These are phyloP conservation scores for Corylus americana DNA, from an alignment of 306 rosid species.

Conservation along the genomic window DNA sequence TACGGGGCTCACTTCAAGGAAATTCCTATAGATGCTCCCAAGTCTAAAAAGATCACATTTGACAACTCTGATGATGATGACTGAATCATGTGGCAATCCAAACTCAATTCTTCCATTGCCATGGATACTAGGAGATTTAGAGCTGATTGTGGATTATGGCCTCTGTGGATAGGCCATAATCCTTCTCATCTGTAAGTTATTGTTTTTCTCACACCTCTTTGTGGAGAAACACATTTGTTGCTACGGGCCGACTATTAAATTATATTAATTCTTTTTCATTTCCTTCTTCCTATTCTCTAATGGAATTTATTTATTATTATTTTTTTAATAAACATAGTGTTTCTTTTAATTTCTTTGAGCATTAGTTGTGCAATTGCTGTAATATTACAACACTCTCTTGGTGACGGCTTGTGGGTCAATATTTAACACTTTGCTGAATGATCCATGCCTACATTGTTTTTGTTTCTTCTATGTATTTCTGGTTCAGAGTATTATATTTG, in stretches of 20 bases:
- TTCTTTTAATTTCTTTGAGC: no score
- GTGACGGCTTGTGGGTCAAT: no score
- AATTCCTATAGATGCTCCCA: constrained; percentile 74
- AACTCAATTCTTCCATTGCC: background rate
- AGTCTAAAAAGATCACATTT: constrained; percentile 77
- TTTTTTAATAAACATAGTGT: no score
- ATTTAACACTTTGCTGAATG: no score
- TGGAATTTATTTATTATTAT: no score
- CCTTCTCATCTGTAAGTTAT: background rate
- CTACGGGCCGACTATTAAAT: background rate
- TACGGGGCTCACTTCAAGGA: constrained; percentile 95
- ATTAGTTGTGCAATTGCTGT: background rate
- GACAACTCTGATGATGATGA: constrained; percentile 75
- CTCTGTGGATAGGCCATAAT: background rate
- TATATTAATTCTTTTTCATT: background rate
- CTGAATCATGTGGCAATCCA: constrained; percentile 32
- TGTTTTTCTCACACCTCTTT: background rate
- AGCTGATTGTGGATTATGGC: background rate
- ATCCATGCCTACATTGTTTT: no score
- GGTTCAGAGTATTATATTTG: no score
- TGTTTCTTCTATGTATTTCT: no score
- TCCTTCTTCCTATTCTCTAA: no score
- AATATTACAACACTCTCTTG: background rate
- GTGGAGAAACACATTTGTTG: background rate
- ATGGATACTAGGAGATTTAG: background rate